Conservation (phyloP, 352 stramenopile genomes). For the Phytophthora macrochlamydospora region DNA sequence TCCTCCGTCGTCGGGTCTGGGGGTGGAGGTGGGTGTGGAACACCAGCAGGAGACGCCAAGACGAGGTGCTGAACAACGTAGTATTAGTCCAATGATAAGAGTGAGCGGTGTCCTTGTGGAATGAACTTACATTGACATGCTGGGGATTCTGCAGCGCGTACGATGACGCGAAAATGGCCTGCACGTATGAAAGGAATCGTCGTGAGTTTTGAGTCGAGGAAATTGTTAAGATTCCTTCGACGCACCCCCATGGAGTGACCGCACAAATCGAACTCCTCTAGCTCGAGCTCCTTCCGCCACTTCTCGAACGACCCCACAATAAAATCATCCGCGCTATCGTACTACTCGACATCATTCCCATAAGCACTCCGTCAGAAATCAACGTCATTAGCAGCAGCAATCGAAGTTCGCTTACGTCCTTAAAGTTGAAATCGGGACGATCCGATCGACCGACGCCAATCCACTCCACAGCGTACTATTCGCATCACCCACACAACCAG, state of each 20-base stretch:
- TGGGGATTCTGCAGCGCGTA: constrained; percentile 71
- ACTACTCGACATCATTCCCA: constrained; percentile 37
- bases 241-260: constrained; percentile 84
- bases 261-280: constrained; percentile 75
- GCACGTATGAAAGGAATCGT: neutral
- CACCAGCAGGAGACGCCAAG: constrained; percentile 73
- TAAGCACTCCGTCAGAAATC: neutral
- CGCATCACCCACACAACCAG: neutral
- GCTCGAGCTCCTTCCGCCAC: constrained; percentile 76
- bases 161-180: constrained; percentile 86
- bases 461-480: constrained; percentile 86
- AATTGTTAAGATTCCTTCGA: no score
- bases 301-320: constrained; percentile 72
- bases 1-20: constrained; percentile 44
- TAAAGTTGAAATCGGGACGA: constrained; percentile 72
- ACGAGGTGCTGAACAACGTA: constrained; percentile 63
- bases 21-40: constrained; percentile 58
- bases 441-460: constrained; percentile 82
- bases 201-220: no score
- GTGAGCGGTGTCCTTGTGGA: neutral
- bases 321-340: constrained; percentile 79
- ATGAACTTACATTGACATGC: constrained; percentile 56
- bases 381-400: neutral
- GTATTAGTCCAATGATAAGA: no score
- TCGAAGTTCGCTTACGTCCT: constrained; percentile 48